A percentile compares a stretch with the other conserved stretches of the same genome.
These are phyloP conservation scores for Microbotryum silenes-acaulis DNA, from an alignment of 1,284 basidiomycete genomes.

Conservation along the genomic window DNA sequence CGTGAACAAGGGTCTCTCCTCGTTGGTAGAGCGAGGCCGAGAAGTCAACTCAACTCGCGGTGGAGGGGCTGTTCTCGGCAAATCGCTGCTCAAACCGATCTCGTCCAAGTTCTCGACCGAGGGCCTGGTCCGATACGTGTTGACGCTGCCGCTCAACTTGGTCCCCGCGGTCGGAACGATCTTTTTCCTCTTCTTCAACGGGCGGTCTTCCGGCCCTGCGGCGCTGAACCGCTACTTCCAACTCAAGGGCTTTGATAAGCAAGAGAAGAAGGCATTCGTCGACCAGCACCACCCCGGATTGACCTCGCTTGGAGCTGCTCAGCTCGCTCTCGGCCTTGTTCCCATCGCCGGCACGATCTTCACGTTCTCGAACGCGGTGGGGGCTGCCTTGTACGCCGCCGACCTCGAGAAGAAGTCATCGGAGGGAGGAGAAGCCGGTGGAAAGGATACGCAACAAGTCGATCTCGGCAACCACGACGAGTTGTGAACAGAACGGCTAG, in stretches of 20 bases:
- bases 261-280: conserved; percentile 42
- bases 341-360: conserved; percentile 53
- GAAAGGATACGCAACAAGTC: no score
- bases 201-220: conserved; percentile 33
- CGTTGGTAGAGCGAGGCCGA: conserved; percentile 43
- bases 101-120: conserved; percentile 29
- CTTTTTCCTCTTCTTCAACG: conserved; percentile 47
- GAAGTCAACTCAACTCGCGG: conserved; percentile 36
- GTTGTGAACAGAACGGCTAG: no score
- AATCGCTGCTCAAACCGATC: conserved; percentile 42
- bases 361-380: conserved; percentile 53
- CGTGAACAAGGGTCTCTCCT: conserved; percentile 39
- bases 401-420: conserved; percentile 48
- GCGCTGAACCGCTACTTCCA: conserved; percentile 63
- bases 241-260: conserved; percentile 50
- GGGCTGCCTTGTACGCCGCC: conserved; percentile 64
- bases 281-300: conserved; percentile 36
- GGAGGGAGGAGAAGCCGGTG: not conserved
- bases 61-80: conserved; percentile 42
- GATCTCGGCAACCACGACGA: no score
- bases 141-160: conserved; percentile 57
- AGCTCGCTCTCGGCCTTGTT: conserved; percentile 55
- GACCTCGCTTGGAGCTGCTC: conserved; percentile 47
- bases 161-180: conserved; percentile 60
- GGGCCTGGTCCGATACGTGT: conserved; percentile 45